Base-by-base conservation (phyloP, 352 stramenopile species). In the Nothophytophthora sp. region DNA sequence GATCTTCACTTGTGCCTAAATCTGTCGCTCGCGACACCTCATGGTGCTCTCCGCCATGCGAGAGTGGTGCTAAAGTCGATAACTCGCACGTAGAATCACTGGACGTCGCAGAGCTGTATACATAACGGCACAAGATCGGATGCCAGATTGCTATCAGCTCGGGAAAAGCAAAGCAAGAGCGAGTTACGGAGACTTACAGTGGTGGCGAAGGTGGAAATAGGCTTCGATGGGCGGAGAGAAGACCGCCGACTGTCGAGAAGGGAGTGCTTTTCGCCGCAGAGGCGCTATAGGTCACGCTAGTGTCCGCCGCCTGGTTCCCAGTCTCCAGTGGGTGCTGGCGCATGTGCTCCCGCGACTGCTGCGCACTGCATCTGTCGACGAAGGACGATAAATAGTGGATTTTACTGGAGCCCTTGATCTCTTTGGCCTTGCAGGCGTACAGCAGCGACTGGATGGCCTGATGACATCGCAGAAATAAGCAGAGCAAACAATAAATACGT, bases 381-480 rank as follows among this genome's bases (percentile, higher is more conserved):
- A 75, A 78, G 9, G n/a, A 28, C 1, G 64, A 50, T 53, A 68
- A 37, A 65, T 67, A 75, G n/a, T 71, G 55, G 37, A 75, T 51
- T 20, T 38, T 33, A 35, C 52, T 60, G 24, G 25, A 45, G 20
- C 53, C 79, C 35, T 68, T 75, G 33, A 93, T 86, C 16, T 91
- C 80, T 47, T 89, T 91, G 11, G 81, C 78, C 34, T 88, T 89
- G 65, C 78, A 91, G 2, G 78, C 82, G 46, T 89, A 93, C 60
- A 93, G 44, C 9, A 93, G 55, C 11, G 78, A 81, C 32, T 90
- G 80, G 32, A 93, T 90, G 4, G 80, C 81, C 79, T 92, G 56
- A 33, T 24, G 15, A 42, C 5, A 22, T n/a, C 27, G 3, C 8
- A 52, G 25, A 22, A 63, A 49, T 7, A 30, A 25, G 20, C 9